A percentile compares a stretch with the other conserved stretches of the same genome.
Conservation (phyloP, 1,284 basidiomycete species). For the Ustanciosporium gigantosporum region DNA sequence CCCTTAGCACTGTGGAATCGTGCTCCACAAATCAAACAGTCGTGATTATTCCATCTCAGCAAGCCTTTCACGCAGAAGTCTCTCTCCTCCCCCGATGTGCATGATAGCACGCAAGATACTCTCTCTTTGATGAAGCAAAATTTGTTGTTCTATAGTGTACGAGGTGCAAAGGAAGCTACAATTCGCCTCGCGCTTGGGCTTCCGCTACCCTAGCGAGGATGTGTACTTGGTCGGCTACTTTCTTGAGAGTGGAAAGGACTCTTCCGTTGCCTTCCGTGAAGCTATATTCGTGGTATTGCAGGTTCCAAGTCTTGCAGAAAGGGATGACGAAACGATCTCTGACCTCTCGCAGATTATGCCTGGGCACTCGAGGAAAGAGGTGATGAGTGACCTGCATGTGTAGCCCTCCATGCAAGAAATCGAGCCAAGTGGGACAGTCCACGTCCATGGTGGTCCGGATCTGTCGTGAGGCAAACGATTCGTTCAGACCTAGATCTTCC, state of each 20-base stretch:
- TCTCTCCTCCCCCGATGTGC: too few relatives aligned
- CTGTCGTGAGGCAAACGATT: slow-evolving; percentile 90
- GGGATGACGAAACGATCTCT: slow-evolving; percentile 76
- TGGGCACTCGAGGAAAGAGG: slow-evolving; percentile 89
- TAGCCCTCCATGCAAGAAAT: slow-evolving; percentile 87
- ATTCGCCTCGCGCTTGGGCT: slow-evolving; percentile 62
- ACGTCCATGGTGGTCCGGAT: slow-evolving; percentile 95
- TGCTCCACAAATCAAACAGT: too few relatives aligned
- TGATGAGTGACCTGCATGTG: slow-evolving; percentile 98
- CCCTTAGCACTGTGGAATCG: too few relatives aligned
- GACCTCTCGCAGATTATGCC: slow-evolving; percentile 86
- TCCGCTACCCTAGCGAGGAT: slow-evolving; percentile 69
- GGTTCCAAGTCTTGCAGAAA: slow-evolving; percentile 67
- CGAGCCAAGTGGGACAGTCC: slow-evolving; percentile 78
- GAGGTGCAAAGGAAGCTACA: too few relatives aligned
- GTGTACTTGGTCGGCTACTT: slow-evolving; percentile 79
- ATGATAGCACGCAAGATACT: too few relatives aligned
- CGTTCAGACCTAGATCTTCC: slow-evolving; percentile 82
- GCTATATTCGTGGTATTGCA: slow-evolving; percentile 82
- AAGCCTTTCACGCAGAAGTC: too few relatives aligned
- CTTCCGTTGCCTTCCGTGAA: slow-evolving; percentile 81
- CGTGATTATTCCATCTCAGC: too few relatives aligned
- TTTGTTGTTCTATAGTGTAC: too few relatives aligned
- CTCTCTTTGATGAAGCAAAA: too few relatives aligned
- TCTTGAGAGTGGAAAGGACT: slow-evolving; percentile 74